Percentiles rank a stretch among this genome's conserved stretches.
These are phyloP conservation scores for Oemleria cerasiformis DNA, from an alignment of 306 rosid genomes.

Conservation along the genomic window DNA sequence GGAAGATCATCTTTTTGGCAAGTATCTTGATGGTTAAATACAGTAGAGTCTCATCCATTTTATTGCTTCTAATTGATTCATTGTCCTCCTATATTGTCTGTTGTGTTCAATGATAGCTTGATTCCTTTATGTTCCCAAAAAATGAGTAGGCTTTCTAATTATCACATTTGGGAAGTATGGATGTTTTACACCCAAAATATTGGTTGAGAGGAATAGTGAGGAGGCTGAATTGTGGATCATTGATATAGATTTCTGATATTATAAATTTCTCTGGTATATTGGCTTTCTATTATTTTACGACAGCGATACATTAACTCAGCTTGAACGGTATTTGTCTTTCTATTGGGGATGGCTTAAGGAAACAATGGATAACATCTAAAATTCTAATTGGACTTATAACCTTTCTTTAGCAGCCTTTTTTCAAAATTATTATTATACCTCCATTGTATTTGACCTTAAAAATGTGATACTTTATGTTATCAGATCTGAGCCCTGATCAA, in stretches of 20 bases:
- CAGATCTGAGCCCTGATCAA: slow-evolving; percentile 52
- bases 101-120: neutral
- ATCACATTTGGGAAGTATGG: neutral
- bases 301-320: neutral
- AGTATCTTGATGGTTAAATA: neutral
- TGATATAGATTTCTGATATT: neutral
- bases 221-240: neutral
- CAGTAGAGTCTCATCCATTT: neutral
- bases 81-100: neutral
- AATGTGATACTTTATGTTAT: slow-evolving; percentile 16
- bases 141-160: neutral
- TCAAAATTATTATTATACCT: neutral
- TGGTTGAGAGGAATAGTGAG: neutral
- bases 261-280: neutral
- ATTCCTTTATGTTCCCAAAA: neutral
- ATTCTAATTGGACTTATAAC: neutral
- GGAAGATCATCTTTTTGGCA: slow-evolving; percentile 84
- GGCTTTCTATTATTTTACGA: neutral
- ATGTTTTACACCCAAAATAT: neutral
- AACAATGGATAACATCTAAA: neutral
- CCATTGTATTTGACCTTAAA: slow-evolving; percentile 10
- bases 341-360: neutral
- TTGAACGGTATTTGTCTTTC: neutral
- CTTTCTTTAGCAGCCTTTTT: neutral
- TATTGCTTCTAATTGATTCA: neutral